Conservation (phyloP, 1,284 basidiomycete species). For the Moniliophthora roreri region DNA sequence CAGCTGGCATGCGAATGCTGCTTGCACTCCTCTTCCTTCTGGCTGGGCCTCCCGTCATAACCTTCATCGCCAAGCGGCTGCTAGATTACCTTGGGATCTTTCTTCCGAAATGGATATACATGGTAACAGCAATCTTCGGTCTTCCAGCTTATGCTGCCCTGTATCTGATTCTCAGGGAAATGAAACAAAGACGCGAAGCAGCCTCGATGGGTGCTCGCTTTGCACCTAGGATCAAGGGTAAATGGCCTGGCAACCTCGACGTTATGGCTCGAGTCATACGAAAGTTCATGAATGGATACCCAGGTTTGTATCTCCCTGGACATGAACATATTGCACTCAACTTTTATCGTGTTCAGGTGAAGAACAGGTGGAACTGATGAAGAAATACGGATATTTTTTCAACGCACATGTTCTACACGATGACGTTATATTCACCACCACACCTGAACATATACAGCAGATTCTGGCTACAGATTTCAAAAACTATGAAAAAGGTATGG, state of each 20-base stretch:
- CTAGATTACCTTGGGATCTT: too few relatives aligned
- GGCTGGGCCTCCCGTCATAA: too few relatives aligned
- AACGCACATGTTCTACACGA: background rate
- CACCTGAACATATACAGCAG: background rate
- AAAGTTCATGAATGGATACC: background rate
- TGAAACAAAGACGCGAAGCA: background rate
- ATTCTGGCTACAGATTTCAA: background rate
- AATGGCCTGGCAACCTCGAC: background rate
- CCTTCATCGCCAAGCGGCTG: too few relatives aligned
- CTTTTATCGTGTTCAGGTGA: background rate
- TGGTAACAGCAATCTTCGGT: background rate
- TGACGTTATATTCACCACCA: background rate
- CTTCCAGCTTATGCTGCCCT: background rate
- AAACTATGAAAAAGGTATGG: background rate
- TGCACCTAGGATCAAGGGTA: background rate
- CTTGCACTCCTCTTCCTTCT: too few relatives aligned
- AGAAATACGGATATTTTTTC: too few relatives aligned
- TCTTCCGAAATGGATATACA: background rate
- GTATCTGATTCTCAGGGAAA: background rate
- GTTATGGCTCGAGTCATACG: background rate
- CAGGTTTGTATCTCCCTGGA: background rate
- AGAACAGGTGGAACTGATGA: background rate
- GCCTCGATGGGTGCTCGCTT: background rate
- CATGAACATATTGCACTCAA: background rate
- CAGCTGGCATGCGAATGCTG: too few relatives aligned